Conservation (phyloP, 163 green algal genomes). For the Scenedesmus sp. region DNA sequence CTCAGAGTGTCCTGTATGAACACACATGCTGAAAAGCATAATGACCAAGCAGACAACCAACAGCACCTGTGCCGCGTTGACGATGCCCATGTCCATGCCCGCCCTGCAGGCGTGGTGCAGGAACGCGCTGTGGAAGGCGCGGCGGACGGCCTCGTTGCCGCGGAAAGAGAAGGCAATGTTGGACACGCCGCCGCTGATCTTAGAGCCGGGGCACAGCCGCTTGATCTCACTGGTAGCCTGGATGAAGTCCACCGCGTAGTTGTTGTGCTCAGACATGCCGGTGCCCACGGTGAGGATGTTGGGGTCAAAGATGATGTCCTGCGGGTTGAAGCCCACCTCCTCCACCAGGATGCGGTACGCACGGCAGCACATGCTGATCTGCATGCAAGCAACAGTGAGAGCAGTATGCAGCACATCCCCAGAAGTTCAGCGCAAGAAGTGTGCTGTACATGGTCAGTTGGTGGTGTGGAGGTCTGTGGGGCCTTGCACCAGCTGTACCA, state of each 20-base stretch:
- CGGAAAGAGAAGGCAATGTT: constrained; percentile 99
- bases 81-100: constrained; percentile 99
- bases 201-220: constrained; percentile 92
- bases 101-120: constrained; percentile 95
- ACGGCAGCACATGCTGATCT: constrained; percentile 94
- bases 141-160: constrained; percentile 97
- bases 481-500: too few relatives aligned
- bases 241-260: constrained; percentile 99
- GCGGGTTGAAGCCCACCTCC: constrained; percentile 95
- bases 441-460: too few relatives aligned
- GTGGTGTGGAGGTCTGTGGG: too few relatives aligned
- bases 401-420: too few relatives aligned
- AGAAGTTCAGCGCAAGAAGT: too few relatives aligned
- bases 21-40: too few relatives aligned
- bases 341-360: constrained; percentile 97
- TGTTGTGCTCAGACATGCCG: constrained; percentile 98
- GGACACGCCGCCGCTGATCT: constrained; percentile 97
- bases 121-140: constrained; percentile 97
- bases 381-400: background rate
- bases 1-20: too few relatives aligned
- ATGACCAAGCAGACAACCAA: too few relatives aligned
- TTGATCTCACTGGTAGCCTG: constrained; percentile 95
- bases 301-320: constrained; percentile 99
- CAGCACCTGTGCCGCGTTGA: constrained; percentile 88
- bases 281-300: constrained; percentile 99